Evolutionary conservation across 1,284 basidiomycete genomes (phyloP).

Genomic region (Apiotrichum sp.): DNA sequence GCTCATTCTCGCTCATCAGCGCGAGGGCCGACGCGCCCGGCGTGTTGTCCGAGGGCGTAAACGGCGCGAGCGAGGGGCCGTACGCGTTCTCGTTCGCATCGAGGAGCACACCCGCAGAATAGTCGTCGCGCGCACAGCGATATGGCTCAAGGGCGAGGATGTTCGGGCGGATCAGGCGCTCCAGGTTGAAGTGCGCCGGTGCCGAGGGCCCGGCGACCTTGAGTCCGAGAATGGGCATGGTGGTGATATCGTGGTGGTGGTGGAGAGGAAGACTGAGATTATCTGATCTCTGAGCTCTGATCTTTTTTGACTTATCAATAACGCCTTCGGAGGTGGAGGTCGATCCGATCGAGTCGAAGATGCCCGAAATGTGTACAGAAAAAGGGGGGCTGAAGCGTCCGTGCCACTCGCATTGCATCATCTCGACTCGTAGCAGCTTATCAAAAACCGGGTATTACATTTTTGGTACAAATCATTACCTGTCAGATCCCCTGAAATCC

Average conservation of each 20-base stretch:
- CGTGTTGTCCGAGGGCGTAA: slow-evolving; percentile 2
- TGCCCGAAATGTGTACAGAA: background rate
- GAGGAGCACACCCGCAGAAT: slow-evolving; percentile 84
- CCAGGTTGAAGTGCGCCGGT: slow-evolving; percentile 74
- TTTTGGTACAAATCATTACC: too few relatives aligned
- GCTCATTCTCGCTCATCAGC: slow-evolving; percentile 34
- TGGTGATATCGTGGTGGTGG: slow-evolving; percentile 2
- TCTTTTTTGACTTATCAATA: background rate
- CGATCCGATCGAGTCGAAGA: background rate
- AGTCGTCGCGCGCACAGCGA: slow-evolving; percentile 94
- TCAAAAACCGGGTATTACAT: too few relatives aligned
- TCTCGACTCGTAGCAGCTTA: too few relatives aligned
- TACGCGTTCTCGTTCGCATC: slow-evolving; percentile 97
- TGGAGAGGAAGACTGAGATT: background rate
- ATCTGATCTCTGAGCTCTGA: too few relatives aligned
- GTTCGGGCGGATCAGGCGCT: slow-evolving; percentile 82
- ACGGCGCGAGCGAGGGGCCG: slow-evolving; percentile 68
- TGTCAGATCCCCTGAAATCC: too few relatives aligned
- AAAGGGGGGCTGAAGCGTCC: background rate
- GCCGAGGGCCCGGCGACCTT: slow-evolving; percentile 49
- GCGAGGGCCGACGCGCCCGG: slow-evolving; percentile 29
- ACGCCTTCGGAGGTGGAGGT: background rate
- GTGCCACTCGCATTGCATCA: background rate
- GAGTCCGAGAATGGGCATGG: slow-evolving; percentile 47
- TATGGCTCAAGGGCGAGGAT: slow-evolving; percentile 90